Base-by-base conservation (phyloP, 495 filamentous ascomycete species). In the Chaetomium tenue region DNA sequence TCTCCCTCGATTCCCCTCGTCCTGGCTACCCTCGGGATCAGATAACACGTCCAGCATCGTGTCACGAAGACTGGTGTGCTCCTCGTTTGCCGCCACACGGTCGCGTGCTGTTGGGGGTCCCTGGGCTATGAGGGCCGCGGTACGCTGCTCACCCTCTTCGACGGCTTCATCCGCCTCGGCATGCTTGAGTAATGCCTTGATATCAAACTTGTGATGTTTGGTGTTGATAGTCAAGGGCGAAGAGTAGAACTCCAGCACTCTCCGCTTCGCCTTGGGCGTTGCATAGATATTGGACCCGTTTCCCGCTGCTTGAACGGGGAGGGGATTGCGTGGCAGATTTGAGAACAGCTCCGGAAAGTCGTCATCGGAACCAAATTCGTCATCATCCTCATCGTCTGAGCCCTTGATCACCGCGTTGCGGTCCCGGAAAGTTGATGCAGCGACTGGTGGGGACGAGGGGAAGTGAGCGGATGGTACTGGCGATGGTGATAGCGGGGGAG, bases 151-250 rank as follows among this genome's bases (percentile, higher is more conserved):
- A 50, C 78, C 85, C 6, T 80, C 83, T 53, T 89, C 85, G 3
- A 80, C 78, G 33, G 81, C 79, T 18, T 84, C 77, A 56, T 89
- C 83, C 62, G 84, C 78, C 48, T 81, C 78, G 8, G 84, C 80
- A 64, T 86, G 83, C 55, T 81, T 81, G 58, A 90, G 79, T 20
- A 95, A 78, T 3, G 78, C 81, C 54, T 88, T 87, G 20, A 96
- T 71, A 25, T 87, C 86, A 66, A 86, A 89, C 66, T 83, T 88
- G 67, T 89, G 33, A 12, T 37, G 88, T 66, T 83, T 87, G 18
- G 82, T 81, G 18, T 78, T 74, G 50, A 79, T 75, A 0, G 79
- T 77, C 50, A 83, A 61, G 20, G 81, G 75, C 0, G 81, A 84
- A 3, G 72, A 68, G 42, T 72, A 67, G 18, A 78, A 70, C 3